Percentiles rank a stretch among this genome's conserved stretches.
These are phyloP conservation scores for Pouteria glomerata DNA, from an alignment of 148 eudicot genomes.

Conservation along the genomic window DNA sequence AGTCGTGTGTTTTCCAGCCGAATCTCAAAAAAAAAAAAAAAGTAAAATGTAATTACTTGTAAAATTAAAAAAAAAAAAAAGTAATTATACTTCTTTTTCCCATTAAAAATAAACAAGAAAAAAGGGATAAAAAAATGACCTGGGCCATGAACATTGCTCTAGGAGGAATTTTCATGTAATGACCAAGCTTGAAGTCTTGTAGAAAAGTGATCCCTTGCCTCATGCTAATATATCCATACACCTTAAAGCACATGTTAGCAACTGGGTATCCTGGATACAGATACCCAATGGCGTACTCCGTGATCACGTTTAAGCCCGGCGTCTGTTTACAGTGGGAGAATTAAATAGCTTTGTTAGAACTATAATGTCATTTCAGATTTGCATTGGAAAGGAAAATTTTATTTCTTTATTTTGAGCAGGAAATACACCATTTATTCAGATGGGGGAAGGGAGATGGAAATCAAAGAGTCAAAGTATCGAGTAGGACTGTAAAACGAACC, in stretches of 20 bases:
- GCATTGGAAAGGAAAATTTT: neutral
- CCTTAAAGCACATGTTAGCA: slow-evolving; percentile 61
- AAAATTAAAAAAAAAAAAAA: too few species aligned
- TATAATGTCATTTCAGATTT: neutral
- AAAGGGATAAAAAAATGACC: slow-evolving; percentile 20
- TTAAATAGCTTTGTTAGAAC: slow-evolving; percentile 3
- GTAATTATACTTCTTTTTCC: too few species aligned
- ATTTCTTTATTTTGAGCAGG: neutral
- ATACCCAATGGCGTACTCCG: slow-evolving; percentile 54
- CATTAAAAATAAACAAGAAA: neutral
- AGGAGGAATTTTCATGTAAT: slow-evolving; percentile 69
- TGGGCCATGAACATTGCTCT: slow-evolving; percentile 60
- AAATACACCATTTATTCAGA: too few species aligned
- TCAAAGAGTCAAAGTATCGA: too few species aligned
- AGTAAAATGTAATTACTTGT: too few species aligned
- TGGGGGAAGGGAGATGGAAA: too few species aligned
- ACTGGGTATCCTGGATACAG: slow-evolving; percentile 57
- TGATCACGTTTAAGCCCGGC: slow-evolving; percentile 52
- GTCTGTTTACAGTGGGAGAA: slow-evolving; percentile 25
- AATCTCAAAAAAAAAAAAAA: too few species aligned
- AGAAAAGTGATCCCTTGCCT: slow-evolving; percentile 48
- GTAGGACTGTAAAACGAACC: too few species aligned
- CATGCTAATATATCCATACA: slow-evolving; percentile 47
- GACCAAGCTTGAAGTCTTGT: slow-evolving; percentile 59
- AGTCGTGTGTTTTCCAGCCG: too few species aligned